Base-by-base conservation (phyloP, 768 basidiomycete species). In the Trichaptum fuscoviolaceum region DNA sequence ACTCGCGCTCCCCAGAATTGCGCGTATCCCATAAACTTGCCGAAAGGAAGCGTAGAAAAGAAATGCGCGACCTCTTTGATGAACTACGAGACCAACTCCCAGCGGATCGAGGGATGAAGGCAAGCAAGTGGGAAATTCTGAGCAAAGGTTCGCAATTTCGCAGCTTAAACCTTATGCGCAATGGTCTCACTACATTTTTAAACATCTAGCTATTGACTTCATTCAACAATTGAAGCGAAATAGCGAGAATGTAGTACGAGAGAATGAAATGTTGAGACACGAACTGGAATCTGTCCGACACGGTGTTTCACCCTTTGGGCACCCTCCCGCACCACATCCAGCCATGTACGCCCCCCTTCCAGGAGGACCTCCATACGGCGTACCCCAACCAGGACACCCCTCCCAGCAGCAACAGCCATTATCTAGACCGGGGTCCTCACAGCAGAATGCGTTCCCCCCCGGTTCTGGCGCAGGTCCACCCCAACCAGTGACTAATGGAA, bases 31-130 rank as follows among this genome's bases (percentile, higher is more conserved):
- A 99, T 79, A 99, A 99, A 74, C 85, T 99, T 34, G 97, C 97
- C 1, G 97, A 99, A 79, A 83, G 97, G 68, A 98, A 99, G 77
- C 80, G 97, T 71, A 84, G 97, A 77, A 98, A 96, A 78, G 97
- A 99, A 79, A 99, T 99, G 97, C 97, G 97, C 75, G 96, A 98
- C 67, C 77, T 99, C 58, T 99, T 99, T 74, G 97, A 99, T 71
- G 97, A 99, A 75, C 79, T 99, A 69, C 85, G 95, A 66, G 96
- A 97, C 76, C 88, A 93, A 72, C 80, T 99, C 26, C 97, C 97
- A 1, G 90, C 90, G 63, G 95, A 95, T 79, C 86, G 91, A 64
- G 95, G 91, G 58, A 92, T 95, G 88, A 99, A 99, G 75, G 91
- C 94, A 23, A 95, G 93, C 79, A 99, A 99, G 79, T 99, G 96